Percentiles rank a stretch among this genome's conserved stretches.
phyloP scores from a whole-genome alignment of 2,329 filamentous ascomycete species.

The Alternaria triticimaculans region DNA sequence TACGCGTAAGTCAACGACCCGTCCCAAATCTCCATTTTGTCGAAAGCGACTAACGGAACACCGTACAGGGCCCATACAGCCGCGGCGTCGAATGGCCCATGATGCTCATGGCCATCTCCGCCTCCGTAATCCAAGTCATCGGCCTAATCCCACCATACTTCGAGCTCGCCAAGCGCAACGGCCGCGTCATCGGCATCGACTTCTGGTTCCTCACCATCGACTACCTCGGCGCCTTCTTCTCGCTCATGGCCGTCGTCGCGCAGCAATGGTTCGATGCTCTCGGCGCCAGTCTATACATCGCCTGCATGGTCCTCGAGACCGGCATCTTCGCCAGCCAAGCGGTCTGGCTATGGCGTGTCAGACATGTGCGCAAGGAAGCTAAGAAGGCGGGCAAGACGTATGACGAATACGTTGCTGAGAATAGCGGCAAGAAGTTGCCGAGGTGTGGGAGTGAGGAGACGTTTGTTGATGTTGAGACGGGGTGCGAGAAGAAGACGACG shows the following conservation, averaged over 20 bases:
- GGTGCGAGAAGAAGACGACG: conserved; percentile 2
- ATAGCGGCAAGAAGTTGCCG: conserved; percentile 31
- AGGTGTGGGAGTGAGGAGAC: conserved; percentile 33
- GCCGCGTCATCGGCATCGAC: conserved; percentile 67
- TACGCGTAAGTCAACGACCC: conserved; percentile 53
- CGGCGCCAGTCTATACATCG: conserved; percentile 66
- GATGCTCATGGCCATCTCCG: conserved; percentile 63
- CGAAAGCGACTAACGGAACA: not conserved
- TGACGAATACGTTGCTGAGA: conserved; percentile 56
- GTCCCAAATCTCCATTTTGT: not conserved
- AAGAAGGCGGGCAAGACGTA: conserved; percentile 60
- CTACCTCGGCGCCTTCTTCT: conserved; percentile 67
- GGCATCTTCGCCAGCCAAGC: conserved; percentile 67
- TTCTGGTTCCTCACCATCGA: conserved; percentile 67
- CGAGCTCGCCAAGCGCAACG: conserved; percentile 67
- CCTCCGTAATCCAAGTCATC: conserved; percentile 62
- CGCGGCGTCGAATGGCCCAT: conserved; percentile 62
- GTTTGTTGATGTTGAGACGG: conserved; percentile 36
- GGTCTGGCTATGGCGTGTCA: conserved; percentile 65
- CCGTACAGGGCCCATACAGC: conserved; percentile 59
- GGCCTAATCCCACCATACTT: conserved; percentile 68
- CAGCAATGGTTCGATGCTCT: conserved; percentile 68
- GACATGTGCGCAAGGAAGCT: conserved; percentile 60
- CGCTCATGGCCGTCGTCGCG: conserved; percentile 66
- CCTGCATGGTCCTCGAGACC: conserved; percentile 64